Evolutionary conservation across 108 stramenopile genomes (phyloP).

Genomic region (Cyclotella atomus): DNA sequence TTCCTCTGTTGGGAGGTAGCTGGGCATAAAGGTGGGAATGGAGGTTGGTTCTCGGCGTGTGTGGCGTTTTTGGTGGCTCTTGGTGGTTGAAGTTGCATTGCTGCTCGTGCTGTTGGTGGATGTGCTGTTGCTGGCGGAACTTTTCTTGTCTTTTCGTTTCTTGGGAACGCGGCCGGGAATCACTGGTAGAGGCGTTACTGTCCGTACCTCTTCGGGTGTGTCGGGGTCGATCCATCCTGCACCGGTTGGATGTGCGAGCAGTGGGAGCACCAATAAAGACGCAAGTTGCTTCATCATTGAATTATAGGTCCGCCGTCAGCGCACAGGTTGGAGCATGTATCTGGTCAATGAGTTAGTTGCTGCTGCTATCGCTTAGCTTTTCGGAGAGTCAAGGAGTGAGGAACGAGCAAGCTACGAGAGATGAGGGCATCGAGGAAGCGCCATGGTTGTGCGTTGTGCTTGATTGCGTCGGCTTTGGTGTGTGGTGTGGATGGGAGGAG

Average conservation of each 20-base stretch:
- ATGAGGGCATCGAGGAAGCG: no score
- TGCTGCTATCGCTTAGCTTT: no score
- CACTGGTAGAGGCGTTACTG: conserved; percentile 16
- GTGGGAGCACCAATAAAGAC: neutral
- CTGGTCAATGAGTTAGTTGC: no score
- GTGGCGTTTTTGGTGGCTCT: neutral
- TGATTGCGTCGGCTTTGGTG: no score
- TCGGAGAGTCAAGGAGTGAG: no score
- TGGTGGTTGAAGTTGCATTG: neutral
- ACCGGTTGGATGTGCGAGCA: neutral
- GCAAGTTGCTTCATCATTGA: neutral
- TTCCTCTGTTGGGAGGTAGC: conserved; percentile 26
- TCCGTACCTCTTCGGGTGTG: conserved; percentile 72
- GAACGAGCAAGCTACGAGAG: no score
- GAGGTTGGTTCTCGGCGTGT: conserved; percentile 23
- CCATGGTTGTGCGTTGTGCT: no score
- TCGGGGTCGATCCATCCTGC: conserved; percentile 96
- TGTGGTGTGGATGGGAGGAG: no score
- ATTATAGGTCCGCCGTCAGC: no score
- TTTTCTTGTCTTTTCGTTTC: conserved; percentile 5
- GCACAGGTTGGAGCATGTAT: no score
- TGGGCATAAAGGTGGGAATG: conserved; percentile 32
- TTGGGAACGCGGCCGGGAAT: conserved; percentile 10
- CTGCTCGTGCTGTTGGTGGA: neutral
- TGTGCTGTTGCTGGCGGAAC: conserved; percentile 9